Conservation (phyloP, 768 basidiomycete genomes). For the Pleurotus citrinopileatus region DNA sequence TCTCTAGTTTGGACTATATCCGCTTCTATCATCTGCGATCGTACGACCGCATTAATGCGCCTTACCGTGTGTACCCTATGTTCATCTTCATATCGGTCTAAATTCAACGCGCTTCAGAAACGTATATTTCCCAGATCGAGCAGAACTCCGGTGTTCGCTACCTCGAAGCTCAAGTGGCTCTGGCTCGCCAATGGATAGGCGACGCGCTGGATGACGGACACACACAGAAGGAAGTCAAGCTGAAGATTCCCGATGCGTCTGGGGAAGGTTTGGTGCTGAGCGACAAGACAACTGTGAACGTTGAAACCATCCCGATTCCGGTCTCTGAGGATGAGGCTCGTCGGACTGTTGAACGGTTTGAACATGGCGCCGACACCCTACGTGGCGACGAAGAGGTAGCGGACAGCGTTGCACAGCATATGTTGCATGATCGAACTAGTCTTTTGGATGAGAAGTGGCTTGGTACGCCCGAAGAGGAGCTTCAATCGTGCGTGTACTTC, state of each 20-base stretch:
- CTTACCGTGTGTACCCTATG: conserved; percentile 42
- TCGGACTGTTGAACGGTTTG: conserved; percentile 66
- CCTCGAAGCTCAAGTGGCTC: conserved; percentile 83
- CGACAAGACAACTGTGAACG: conserved; percentile 49
- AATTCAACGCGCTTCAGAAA: conserved; percentile 13
- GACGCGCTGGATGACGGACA: conserved; percentile 29
- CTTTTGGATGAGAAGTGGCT: conserved; percentile 82
- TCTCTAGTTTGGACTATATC: conserved; percentile 66
- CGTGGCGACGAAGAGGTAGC: conserved; percentile 62
- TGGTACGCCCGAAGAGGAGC: conserved; percentile 81
- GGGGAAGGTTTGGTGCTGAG: conserved; percentile 41
- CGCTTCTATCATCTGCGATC: conserved; percentile 90
- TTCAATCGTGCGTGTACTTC: conserved; percentile 57
- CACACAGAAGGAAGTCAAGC: conserved; percentile 49
- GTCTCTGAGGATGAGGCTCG: conserved; percentile 63
- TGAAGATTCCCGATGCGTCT: conserved; percentile 54
- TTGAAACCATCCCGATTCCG: conserved; percentile 68
- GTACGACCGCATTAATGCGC: conserved; percentile 89
- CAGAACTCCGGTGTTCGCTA: conserved; percentile 73
- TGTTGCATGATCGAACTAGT: conserved; percentile 56
- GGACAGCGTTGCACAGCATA: conserved; percentile 82
- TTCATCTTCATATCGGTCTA: neutral
- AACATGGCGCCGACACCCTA: conserved; percentile 55
- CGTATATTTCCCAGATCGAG: conserved; percentile 70
- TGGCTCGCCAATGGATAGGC: conserved; percentile 74